Evolutionary conservation across 768 basidiomycete species (phyloP), one percentile per base, ranked within the genome.

Genomic region (Piloderma croceum): DNA sequence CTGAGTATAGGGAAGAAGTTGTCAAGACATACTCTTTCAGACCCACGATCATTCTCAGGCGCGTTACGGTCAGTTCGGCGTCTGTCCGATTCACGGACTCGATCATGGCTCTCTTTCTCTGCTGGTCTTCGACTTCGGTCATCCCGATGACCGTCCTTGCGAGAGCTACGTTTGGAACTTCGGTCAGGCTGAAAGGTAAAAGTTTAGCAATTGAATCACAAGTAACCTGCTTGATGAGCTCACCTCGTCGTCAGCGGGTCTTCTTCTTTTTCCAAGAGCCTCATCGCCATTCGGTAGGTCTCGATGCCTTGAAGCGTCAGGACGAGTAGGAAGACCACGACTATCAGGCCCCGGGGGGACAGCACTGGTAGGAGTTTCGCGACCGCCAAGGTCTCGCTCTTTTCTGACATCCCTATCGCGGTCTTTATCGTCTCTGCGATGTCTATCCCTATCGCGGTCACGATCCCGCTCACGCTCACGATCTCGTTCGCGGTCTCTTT

Each of bases 141-240:
- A 41, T 89, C 87, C 36, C 85, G 77, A 52, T 86, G 83, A 22
- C 75, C 62, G 3, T 88, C 85, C 55, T 84, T 85, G 36, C 87
- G 79, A 42, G 86, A 82, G 43, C 77, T 76, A n/a, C 87, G 81
- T 59, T 90, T 90, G n/a, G 80, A 74, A 24, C 73, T 71, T 49
- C 87, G 76, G 38, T 90, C 87, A 45, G 77, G 62, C 84, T 88
- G 56, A 29, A 44, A 36, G 18, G 15, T 19, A 34, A 23, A 40
- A 22, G 34, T 25, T 24, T 41, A 34, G 36, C 35, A 29, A 29
- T 39, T 25, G 23, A 29, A 41, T 36, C 12, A 39, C 36, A 27
- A 10, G 18, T 27, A 29, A 22, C 18, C 23, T 7, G 29, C 39
- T 9, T 11, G n/a, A n/a, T n/a, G 24, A 5, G 65, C 80, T 56